These are phyloP conservation scores for Acidomyces sp. DNA, from an alignment of 495 filamentous ascomycete species.

Conservation along the genomic window DNA sequence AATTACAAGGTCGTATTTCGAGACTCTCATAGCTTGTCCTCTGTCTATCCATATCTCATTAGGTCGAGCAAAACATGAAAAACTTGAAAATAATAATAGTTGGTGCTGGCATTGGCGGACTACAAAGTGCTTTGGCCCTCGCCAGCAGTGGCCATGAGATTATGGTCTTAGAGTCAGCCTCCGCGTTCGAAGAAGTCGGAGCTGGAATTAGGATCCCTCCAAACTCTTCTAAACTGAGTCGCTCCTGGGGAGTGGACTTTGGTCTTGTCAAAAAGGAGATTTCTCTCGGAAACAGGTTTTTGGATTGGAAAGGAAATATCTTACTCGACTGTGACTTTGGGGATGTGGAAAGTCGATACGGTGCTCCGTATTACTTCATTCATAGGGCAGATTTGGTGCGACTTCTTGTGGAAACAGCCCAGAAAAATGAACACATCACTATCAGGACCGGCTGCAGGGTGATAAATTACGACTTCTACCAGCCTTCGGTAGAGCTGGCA, in stretches of 20 bases:
- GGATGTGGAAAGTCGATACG: slow-evolving; percentile 12
- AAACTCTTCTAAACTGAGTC: slow-evolving; percentile 12
- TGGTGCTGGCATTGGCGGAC: slow-evolving; percentile 18
- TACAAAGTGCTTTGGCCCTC: slow-evolving; percentile 13
- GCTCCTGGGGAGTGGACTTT: slow-evolving; percentile 12
- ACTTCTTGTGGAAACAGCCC: slow-evolving; percentile 5
- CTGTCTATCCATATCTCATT: too few species aligned
- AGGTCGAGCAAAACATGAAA: too few species aligned
- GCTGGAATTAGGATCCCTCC: slow-evolving; percentile 19
- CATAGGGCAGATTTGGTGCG: slow-evolving; percentile 13
- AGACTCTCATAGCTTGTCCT: too few species aligned
- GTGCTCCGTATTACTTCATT: slow-evolving; percentile 16
- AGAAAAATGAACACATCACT: neutral
- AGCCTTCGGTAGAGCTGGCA: slow-evolving; percentile 7
- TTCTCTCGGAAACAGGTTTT: slow-evolving; percentile 13
- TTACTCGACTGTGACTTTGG: slow-evolving; percentile 11
- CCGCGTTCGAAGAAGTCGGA: slow-evolving; percentile 16
- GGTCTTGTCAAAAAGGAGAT: slow-evolving; percentile 12
- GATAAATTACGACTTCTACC: slow-evolving; percentile 4
- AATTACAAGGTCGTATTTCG: too few species aligned
- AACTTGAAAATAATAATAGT: slow-evolving; percentile 13
- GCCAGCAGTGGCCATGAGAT: slow-evolving; percentile 14
- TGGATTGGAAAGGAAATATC: slow-evolving; percentile 12
- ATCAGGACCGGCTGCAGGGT: slow-evolving; percentile 4
- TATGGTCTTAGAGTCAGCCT: slow-evolving; percentile 15